Percentiles rank a stretch among this genome's conserved stretches.
Evolutionary conservation across 2,329 filamentous ascomycete species (phyloP).

Genomic region (Penicillium sp.): DNA sequence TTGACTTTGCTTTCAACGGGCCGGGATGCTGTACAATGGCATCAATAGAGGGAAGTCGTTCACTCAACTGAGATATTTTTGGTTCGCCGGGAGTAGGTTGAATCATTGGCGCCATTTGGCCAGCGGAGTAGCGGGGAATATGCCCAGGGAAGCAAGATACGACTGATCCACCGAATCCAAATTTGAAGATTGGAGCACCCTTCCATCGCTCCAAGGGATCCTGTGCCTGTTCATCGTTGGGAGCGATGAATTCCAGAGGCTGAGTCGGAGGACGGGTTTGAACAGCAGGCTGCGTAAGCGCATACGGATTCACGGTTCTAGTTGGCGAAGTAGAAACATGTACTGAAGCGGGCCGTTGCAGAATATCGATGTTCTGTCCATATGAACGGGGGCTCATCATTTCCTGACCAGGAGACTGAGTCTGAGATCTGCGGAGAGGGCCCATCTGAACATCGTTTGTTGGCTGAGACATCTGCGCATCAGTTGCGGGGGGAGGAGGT

Average conservation of each 20-base stretch:
- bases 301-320: conserved; percentile 38
- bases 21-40: conserved; percentile 81
- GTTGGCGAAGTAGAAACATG: conserved; percentile 48
- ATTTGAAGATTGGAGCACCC: conserved; percentile 80
- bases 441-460: conserved; percentile 31
- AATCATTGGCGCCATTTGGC: conserved; percentile 70
- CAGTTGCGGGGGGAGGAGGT: conserved; percentile 11
- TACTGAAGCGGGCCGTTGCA: conserved; percentile 56
- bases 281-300: conserved; percentile 32
- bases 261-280: conserved; percentile 48
- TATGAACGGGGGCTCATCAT: conserved; percentile 50
- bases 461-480: conserved; percentile 24
- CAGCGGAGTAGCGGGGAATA: conserved; percentile 79
- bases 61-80: conserved; percentile 71
- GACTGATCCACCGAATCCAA: conserved; percentile 81
- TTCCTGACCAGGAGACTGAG: conserved; percentile 59
- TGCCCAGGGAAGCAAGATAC: conserved; percentile 86
- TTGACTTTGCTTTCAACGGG: conserved; percentile 81
- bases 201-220: conserved; percentile 89
- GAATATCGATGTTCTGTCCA: conserved; percentile 45
- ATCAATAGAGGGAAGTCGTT: conserved; percentile 69
- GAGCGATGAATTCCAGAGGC: conserved; percentile 56
- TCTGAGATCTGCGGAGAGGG: conserved; percentile 53
- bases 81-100: conserved; percentile 80
- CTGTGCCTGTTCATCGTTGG: conserved; percentile 56